These are phyloP conservation scores for Passiflora organensis DNA, from an alignment of 345 rosid genomes.

Conservation along the genomic window DNA sequence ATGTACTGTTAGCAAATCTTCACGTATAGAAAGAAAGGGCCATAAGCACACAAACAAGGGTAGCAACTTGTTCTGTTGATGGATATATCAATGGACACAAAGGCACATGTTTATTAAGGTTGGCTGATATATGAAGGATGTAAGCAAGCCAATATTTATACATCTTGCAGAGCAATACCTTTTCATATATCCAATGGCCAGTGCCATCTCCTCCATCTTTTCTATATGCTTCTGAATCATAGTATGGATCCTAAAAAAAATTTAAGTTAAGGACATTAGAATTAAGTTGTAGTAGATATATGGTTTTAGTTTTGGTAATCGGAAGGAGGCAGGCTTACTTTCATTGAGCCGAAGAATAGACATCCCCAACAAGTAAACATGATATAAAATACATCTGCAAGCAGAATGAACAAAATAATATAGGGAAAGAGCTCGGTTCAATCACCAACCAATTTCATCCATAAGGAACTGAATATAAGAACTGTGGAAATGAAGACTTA, in stretches of 20 bases:
- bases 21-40: too few relatives aligned
- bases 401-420: neutral
- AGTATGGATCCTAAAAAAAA: conserved; percentile 66
- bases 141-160: too few relatives aligned
- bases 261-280: conserved; percentile 1
- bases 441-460: neutral
- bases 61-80: neutral
- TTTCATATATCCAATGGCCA: conserved; percentile 83
- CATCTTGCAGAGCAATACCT: conserved; percentile 32
- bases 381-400: conserved; percentile 69
- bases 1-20: too few relatives aligned
- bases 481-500: conserved; percentile 24
- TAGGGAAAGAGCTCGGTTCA: neutral
- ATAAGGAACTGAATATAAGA: neutral
- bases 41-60: too few relatives aligned
- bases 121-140: neutral
- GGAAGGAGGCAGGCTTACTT: conserved; percentile 37
- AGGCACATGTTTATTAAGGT: neutral
- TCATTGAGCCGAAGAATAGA: conserved; percentile 68
- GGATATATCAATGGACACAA: neutral
- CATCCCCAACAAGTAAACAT: conserved; percentile 97
- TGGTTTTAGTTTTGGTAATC: neutral
- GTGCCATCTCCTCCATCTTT: conserved; percentile 91
- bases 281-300: neutral
- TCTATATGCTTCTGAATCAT: conserved; percentile 80